Base-by-base conservation (phyloP, 257 asterid species). In the Solanum habrochaites region DNA sequence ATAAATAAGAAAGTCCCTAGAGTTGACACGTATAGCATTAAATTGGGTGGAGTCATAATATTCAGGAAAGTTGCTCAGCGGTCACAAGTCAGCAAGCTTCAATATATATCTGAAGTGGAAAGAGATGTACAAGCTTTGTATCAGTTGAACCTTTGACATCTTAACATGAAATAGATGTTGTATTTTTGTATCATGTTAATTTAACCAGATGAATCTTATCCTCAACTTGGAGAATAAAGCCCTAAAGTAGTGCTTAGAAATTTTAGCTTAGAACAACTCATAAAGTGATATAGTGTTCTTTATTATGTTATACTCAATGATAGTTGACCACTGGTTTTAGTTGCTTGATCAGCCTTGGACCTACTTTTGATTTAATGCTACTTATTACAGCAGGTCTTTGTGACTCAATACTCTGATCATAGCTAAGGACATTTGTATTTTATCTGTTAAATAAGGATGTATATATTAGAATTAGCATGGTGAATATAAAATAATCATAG, bases 61-160 rank as follows among this genome's bases (percentile, higher is more conserved):
- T 90, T 88, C 96, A 97, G 99, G 96, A 98, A 95, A 90, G 95
- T 93, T 86, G 98, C 99, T 91, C 99, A 95, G 90, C 98, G 99
- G 52, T 97, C 99, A 21, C 94, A 99, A 87, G 99, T 97, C 37
- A 92, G 99, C 87, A 97, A 95, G 92, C 96, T 94, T 88, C 99
- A 97, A 82, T 94, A 97, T 90, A 95, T 97, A 80, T 98, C 98
- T 84, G 98, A 95, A 89, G 98, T 97, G 83, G 99, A 97, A 87
- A 94, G 98, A 85, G 92, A 93, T 64, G 97, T 94, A 81, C 98
- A 97, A 94, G 96, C 94, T 88, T 93, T 97, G 96, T 91, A 81
- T 27, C 71, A 18, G 21, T 88, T 66, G 43, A 80, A 80, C 43
- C 43, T 80, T 80, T 6, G 18, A 29, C 45, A 45, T 27, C 62